These are phyloP conservation scores for Begonia peltatifolia DNA, from an alignment of 306 rosid genomes.

Conservation along the genomic window DNA sequence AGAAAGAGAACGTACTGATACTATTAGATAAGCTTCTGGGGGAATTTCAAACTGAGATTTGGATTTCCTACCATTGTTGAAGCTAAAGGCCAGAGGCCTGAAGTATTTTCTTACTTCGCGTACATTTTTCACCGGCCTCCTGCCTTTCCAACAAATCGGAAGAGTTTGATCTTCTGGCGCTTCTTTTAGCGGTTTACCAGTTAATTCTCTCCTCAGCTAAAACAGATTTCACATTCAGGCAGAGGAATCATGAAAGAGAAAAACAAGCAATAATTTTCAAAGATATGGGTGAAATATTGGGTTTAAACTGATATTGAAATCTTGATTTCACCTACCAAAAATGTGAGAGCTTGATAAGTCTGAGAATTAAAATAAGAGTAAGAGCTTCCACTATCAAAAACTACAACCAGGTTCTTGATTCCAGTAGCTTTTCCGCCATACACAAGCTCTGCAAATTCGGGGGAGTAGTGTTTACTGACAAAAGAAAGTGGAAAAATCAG, in stretches of 20 bases:
- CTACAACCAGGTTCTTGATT: slow-evolving; percentile 20
- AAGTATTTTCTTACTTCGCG: slow-evolving; percentile 67
- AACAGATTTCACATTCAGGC: slow-evolving; percentile 1
- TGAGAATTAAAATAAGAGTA: slow-evolving; percentile 65
- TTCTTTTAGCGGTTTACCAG: slow-evolving; percentile 41
- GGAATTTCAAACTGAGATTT: slow-evolving; percentile 52
- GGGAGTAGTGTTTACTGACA: slow-evolving; percentile 72
- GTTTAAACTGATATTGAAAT: neutral
- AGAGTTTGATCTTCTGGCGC: slow-evolving; percentile 47
- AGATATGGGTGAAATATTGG: no score
- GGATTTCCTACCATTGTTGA: slow-evolving; percentile 25
- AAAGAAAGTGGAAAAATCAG: slow-evolving; percentile 12
- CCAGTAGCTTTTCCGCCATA: slow-evolving; percentile 50
- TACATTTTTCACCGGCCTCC: slow-evolving; percentile 46
- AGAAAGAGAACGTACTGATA: slow-evolving; percentile 40
- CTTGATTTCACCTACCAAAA: slow-evolving; percentile 39
- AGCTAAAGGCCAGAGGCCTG: slow-evolving; percentile 60
- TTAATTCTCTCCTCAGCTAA: slow-evolving; percentile 44
- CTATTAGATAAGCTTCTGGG: slow-evolving; percentile 66
- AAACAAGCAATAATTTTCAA: no score
- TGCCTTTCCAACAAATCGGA: slow-evolving; percentile 72
- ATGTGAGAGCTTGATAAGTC: slow-evolving; percentile 39
- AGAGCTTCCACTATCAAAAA: slow-evolving; percentile 82
- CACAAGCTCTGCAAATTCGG: slow-evolving; percentile 59
- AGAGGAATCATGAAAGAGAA: no score